Base-by-base conservation (phyloP, 768 basidiomycete genomes). In the Lepiota subincarnata region DNA sequence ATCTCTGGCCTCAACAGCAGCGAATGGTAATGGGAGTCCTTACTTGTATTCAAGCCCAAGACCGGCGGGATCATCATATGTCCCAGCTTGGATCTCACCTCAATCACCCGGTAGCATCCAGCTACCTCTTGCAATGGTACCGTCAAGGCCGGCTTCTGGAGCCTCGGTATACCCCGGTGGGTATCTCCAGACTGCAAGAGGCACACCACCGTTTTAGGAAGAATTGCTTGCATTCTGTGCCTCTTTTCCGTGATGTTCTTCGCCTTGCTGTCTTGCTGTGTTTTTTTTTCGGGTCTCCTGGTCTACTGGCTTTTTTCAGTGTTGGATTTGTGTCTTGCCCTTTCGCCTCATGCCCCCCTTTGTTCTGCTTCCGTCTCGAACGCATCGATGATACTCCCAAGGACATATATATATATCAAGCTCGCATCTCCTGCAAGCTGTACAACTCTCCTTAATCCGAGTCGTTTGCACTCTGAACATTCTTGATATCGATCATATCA, bases 61-160 rank as follows among this genome's bases (percentile, higher is more conserved):
- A 12, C 38, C 49, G 22, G 12, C 54, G 10, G 42, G 60, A 36
- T 63, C 66, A 43, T 53, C 69, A 7, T 72, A 70, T 54, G 58
- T 66, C 18, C 63, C 70, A 13, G 60, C 65, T n/a, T 72, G 68
- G 67, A 58, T 65, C 26, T 51, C 60, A n/a, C 62, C 63, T 7
- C 48, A 57, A 19, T 59, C 53, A 26, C 54, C 57, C 22, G 55
- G 53, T n/a, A 52, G 35, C 16, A 45, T 55, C 28, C 48, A 52
- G 34, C 46, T 61, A 13, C 60, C 64, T 4, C 54, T 56, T 14
- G 61, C 61, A 19, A 58, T 62, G 18, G 60, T 61, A 35, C 57
- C 62, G 22, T 59, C 61, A 20, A 31, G 31, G 31, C 50, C 62
- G n/a, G 59, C 59, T n/a, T 60, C 39, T 16, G 45, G 45, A 4